These are phyloP conservation scores for Leccinum disarticulatum DNA, from an alignment of 768 basidiomycete species.

Conservation along the genomic window DNA sequence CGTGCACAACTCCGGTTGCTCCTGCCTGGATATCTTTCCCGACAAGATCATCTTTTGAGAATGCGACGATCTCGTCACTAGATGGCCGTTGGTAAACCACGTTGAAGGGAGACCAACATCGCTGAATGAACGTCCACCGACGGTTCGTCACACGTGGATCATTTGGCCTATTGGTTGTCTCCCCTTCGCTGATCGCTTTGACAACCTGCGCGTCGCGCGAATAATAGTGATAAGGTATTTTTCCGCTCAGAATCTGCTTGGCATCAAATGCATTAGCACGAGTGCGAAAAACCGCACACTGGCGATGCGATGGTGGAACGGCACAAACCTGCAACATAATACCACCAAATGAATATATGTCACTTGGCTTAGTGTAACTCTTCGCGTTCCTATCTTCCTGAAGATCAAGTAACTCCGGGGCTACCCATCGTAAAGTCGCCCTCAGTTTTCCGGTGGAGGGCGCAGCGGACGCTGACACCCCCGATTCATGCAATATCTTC, in stretches of 20 bases:
- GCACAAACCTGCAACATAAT: slow-evolving; percentile 27
- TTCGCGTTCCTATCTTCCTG: slow-evolving; percentile 11
- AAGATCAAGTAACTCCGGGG: slow-evolving; percentile 37
- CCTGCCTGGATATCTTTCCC: not conserved
- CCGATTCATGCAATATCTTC: slow-evolving; percentile 28
- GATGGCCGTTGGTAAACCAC: not conserved
- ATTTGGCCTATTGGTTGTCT: not conserved
- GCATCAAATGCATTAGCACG: not conserved
- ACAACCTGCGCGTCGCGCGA: slow-evolving; percentile 2
- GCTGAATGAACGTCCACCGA: slow-evolving; percentile 7
- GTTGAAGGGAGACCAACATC: slow-evolving; percentile 5
- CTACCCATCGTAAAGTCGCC: slow-evolving; percentile 40
- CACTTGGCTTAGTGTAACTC: slow-evolving; percentile 1
- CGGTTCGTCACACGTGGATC: not conserved
- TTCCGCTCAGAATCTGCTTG: slow-evolving; percentile 10
- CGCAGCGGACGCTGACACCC: slow-evolving; percentile 27
- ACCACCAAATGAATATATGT: slow-evolving; percentile 27
- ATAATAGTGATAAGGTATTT: slow-evolving; percentile 4
- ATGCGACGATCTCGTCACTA: slow-evolving; percentile 5
- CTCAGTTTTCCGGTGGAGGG: slow-evolving; percentile 27
- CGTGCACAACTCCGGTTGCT: not conserved
- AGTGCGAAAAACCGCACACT: not conserved
- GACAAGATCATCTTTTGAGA: slow-evolving; percentile 1
- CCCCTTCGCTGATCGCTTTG: not conserved
- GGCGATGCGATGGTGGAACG: not conserved